Evolutionary conservation across 2,329 filamentous ascomycete genomes (phyloP).

Genomic region (Aspergillus ustus): DNA sequence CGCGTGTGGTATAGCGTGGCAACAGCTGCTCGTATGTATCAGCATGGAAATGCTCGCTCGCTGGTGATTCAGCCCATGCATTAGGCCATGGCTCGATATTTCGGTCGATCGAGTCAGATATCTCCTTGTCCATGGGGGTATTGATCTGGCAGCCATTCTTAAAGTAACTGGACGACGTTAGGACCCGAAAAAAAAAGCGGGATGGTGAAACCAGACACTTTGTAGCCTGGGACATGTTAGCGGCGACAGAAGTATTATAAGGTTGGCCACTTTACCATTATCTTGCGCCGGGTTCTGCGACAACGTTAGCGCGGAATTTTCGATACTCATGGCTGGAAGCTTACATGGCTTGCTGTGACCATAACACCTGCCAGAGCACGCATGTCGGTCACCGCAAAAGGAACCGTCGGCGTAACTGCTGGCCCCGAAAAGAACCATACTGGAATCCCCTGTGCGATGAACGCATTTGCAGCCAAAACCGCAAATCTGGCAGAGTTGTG

Average conservation of each 20-base stretch:
- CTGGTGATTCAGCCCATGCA: slow-evolving; percentile 54
- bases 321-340: slow-evolving; percentile 20
- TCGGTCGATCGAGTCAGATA: slow-evolving; percentile 59
- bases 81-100: slow-evolving; percentile 57
- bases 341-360: slow-evolving; percentile 66
- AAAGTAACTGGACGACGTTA: slow-evolving; percentile 56
- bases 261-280: slow-evolving; percentile 51
- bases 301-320: slow-evolving; percentile 8
- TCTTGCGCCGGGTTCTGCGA: slow-evolving; percentile 62
- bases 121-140: slow-evolving; percentile 63
- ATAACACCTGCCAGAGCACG: slow-evolving; percentile 64
- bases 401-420: slow-evolving; percentile 65
- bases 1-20: slow-evolving; percentile 34
- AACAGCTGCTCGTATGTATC: slow-evolving; percentile 36
- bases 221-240: slow-evolving; percentile 54
- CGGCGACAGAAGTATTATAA: slow-evolving; percentile 2
- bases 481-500: slow-evolving; percentile 67
- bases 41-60: slow-evolving; percentile 36
- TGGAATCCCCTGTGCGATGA: slow-evolving; percentile 61
- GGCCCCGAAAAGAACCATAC: slow-evolving; percentile 63
- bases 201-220: slow-evolving; percentile 51
- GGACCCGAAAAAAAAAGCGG: slow-evolving; percentile 14
- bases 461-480: slow-evolving; percentile 62
- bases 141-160: slow-evolving; percentile 69
- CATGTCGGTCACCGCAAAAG: slow-evolving; percentile 61